Evolutionary conservation across 768 basidiomycete genomes (phyloP), one percentile per base, ranked within the genome.

Genomic region (Lyophyllum atratum): DNA sequence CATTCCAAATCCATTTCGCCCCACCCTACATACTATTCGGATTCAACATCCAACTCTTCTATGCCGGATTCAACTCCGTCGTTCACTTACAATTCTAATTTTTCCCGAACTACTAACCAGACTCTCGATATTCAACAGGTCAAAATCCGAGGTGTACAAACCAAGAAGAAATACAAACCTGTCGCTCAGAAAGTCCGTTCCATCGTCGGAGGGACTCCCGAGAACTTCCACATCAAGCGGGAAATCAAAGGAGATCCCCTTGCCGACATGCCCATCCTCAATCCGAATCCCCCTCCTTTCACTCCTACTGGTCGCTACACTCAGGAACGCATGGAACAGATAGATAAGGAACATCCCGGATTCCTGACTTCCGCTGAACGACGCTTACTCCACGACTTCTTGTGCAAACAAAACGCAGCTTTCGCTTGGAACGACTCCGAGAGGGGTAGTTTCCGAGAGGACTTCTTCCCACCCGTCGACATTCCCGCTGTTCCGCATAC

Each of bases 381-480:
- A 4, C 64, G 64, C 8, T 55, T 79, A 3, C 24, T 72, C 0
- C 67, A 75, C 28, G 63, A 75, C n/a, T 46, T 76, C 2, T 62
- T 80, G 54, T 59, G 50, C 19, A 21, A 54, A 15, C 69, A 76
- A 3, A 61, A 78, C 25, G 9, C 59, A 0, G 74, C 56, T 0
- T 74, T 82, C 31, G 75, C 78, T 0, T 82, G 74, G 76, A 55
- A 70, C 2, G 72, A 79, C 9, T 8, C 39, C 0, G 74, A 81
- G 49, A 64, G 68, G 11, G 76, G 80, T 0, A 40, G 44, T 0
- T 77, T 79, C 24, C 46, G 52, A 0, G 48, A 66, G 1, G 66
- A 77, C 1, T 78, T 65, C 34, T 78, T 77, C 46, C 56, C 59
- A 0, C 72, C 73, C 0, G 54, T 74, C 0, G 54, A 66, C 0